Evolutionary conservation across 1,139 yeast species (phyloP).

Genomic region (Kodamaea alishanica): DNA sequence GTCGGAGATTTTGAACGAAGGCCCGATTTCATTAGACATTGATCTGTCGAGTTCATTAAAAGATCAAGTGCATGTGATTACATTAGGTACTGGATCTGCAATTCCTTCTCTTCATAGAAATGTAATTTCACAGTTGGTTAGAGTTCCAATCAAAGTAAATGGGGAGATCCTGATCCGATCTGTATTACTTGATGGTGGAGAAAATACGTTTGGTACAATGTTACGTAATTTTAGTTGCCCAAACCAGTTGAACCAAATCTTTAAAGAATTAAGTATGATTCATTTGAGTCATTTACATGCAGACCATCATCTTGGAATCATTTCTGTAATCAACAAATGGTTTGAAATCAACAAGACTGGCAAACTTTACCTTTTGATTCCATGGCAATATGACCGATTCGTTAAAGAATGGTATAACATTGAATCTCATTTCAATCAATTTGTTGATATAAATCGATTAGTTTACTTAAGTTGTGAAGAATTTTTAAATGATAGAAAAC

Average conservation of each 20-base stretch:
- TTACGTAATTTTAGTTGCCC: conserved; percentile 56
- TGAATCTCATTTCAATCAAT: conserved; percentile 33
- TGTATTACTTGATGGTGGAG: conserved; percentile 85
- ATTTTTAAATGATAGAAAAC: conserved; percentile 32
- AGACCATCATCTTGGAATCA: conserved; percentile 89
- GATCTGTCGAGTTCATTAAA: conserved; percentile 21
- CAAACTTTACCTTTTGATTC: conserved; percentile 60
- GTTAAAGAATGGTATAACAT: conserved; percentile 66
- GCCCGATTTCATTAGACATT: conserved; percentile 15
- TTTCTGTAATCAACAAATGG: conserved; percentile 72
- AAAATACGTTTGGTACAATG: conserved; percentile 78
- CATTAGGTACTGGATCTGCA: conserved; percentile 94
- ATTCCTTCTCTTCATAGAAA: conserved; percentile 82
- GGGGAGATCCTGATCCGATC: conserved; percentile 37
- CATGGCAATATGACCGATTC: conserved; percentile 71
- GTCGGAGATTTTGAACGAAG: conserved; percentile 16
- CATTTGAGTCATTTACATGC: conserved; percentile 93
- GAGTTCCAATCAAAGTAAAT: conserved; percentile 51
- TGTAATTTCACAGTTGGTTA: conserved; percentile 72
- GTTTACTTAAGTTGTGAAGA: conserved; percentile 67
- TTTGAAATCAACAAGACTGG: conserved; percentile 31
- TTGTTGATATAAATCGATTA: conserved; percentile 41
- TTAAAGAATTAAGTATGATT: conserved; percentile 59
- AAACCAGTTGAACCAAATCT: conserved; percentile 30
- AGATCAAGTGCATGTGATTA: conserved; percentile 64